Percentiles rank a stretch among this genome's conserved stretches.
Evolutionary conservation across 139 green algal genomes (phyloP).

Genomic region (Closterium sp.): DNA sequence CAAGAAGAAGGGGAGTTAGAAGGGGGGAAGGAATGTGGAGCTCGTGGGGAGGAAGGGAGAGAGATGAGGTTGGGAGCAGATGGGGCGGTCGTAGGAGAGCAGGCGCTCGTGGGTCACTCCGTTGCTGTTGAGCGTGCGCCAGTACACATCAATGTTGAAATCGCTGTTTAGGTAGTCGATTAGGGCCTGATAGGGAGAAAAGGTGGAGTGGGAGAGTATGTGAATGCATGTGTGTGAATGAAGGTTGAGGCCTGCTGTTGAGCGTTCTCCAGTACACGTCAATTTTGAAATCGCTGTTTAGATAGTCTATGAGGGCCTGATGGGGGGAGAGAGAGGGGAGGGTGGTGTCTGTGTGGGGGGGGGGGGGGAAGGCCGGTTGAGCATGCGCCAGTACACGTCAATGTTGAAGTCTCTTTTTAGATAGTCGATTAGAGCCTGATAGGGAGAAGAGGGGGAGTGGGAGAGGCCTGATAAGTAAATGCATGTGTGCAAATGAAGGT

Average conservation of each 20-base stretch:
- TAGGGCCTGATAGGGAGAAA: slow-evolving; percentile 42
- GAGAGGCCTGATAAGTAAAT: neutral
- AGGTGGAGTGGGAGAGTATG: neutral
- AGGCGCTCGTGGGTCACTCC: slow-evolving; percentile 86
- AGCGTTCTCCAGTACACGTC: slow-evolving; percentile 88
- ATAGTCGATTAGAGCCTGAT: slow-evolving; percentile 57
- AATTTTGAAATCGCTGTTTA: slow-evolving; percentile 78
- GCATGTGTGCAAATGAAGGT: neutral
- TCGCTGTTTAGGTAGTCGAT: slow-evolving; percentile 75
- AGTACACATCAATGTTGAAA: slow-evolving; percentile 85
- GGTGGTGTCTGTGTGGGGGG: too few relatives aligned
- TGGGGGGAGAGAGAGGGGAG: slow-evolving; percentile 1
- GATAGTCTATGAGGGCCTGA: slow-evolving; percentile 65
- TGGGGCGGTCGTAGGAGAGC: slow-evolving; percentile 87
- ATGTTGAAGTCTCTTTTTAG: too few relatives aligned
- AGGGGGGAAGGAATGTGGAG: too few relatives aligned
- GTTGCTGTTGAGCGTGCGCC: slow-evolving; percentile 77
- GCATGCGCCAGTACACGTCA: too few relatives aligned
- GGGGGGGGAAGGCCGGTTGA: too few relatives aligned
- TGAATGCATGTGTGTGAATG: neutral
- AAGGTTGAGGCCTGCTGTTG: neutral
- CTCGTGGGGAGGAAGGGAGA: too few relatives aligned
- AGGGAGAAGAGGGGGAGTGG: neutral
- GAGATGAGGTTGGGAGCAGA: too few relatives aligned
- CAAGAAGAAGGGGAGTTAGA: too few relatives aligned